Conservation (phyloP, 768 basidiomycete genomes). For the Pisolithus marmoratus region DNA sequence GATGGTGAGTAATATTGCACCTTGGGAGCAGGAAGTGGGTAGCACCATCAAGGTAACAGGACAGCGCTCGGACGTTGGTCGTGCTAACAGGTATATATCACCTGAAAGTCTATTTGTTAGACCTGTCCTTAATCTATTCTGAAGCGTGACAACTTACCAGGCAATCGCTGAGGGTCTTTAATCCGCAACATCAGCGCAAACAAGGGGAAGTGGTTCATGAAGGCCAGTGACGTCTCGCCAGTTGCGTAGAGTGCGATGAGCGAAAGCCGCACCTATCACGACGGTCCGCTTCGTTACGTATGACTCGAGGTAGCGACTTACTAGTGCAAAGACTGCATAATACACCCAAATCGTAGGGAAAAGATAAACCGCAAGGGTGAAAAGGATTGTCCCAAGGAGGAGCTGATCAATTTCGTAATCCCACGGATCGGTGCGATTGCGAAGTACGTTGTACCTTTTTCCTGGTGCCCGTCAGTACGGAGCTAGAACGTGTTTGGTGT, state of each 20-base stretch:
- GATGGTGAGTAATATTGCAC: conserved; percentile 1
- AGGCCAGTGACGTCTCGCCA: conserved; percentile 61
- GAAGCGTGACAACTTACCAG: conserved; percentile 47
- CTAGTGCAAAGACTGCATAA: conserved; percentile 74
- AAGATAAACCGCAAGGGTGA: conserved; percentile 75
- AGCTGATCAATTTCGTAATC: conserved; percentile 91
- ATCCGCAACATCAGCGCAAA: conserved; percentile 79
- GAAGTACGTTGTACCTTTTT: conserved; percentile 81
- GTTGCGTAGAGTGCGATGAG: conserved; percentile 55
- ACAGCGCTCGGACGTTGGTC: conserved; percentile 22
- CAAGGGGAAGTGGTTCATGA: conserved; percentile 90
- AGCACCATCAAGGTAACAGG: conserved; percentile 17
- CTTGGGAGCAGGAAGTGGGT: neutral
- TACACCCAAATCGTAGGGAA: conserved; percentile 85
- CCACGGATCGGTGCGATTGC: conserved; percentile 85
- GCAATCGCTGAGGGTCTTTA: conserved; percentile 80
- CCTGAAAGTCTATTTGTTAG: conserved; percentile 11
- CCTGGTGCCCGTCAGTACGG: conserved; percentile 40
- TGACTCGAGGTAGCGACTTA: conserved; percentile 15
- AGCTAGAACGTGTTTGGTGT: neutral
- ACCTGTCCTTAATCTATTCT: neutral
- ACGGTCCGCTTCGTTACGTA: neutral
- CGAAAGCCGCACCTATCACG: conserved; percentile 42
- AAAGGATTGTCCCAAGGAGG: conserved; percentile 87
- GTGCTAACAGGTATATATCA: conserved; percentile 20